phyloP scores from a whole-genome alignment of 441 rosid genomes.

The Omphalea diandra region DNA sequence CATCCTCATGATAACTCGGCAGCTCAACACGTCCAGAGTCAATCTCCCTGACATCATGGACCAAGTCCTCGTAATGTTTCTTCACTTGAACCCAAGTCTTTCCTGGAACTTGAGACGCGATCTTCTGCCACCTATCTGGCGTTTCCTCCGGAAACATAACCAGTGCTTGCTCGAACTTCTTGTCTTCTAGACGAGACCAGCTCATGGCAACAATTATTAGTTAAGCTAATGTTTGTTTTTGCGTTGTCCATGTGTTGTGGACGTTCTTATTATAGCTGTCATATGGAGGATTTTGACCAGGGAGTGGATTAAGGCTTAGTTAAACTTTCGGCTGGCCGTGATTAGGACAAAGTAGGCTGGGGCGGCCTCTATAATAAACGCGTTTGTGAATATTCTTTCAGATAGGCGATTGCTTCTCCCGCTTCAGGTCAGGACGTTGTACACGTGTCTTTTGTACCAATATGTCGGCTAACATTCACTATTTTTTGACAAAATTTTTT shows the following conservation, averaged over 20 bases:
- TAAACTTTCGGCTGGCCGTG: not conserved
- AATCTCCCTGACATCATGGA: conserved; percentile 32
- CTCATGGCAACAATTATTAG: too few relatives aligned
- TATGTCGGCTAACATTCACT: conserved; percentile 12
- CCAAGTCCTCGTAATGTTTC: conserved; percentile 39
- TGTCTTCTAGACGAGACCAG: conserved; percentile 40
- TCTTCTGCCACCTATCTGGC: conserved; percentile 36
- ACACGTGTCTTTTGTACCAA: conserved; percentile 15
- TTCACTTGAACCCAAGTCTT: conserved; percentile 31
- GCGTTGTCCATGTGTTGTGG: too few relatives aligned
- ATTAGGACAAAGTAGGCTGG: not conserved
- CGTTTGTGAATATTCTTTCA: conserved; percentile 1
- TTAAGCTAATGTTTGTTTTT: too few relatives aligned
- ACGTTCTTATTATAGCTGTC: not conserved
- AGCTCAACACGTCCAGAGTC: conserved; percentile 17
- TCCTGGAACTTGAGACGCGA: conserved; percentile 35
- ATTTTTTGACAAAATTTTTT: not conserved
- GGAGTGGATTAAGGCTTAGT: not conserved
- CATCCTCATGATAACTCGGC: conserved; percentile 38
- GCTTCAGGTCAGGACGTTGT: not conserved
- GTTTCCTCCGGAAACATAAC: conserved; percentile 34
- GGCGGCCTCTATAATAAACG: not conserved
- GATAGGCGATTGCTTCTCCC: not conserved
- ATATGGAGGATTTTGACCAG: not conserved
- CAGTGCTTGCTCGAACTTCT: conserved; percentile 46